phyloP scores from a whole-genome alignment of 345 rosid genomes.

The Eucalyptus curtisii region DNA sequence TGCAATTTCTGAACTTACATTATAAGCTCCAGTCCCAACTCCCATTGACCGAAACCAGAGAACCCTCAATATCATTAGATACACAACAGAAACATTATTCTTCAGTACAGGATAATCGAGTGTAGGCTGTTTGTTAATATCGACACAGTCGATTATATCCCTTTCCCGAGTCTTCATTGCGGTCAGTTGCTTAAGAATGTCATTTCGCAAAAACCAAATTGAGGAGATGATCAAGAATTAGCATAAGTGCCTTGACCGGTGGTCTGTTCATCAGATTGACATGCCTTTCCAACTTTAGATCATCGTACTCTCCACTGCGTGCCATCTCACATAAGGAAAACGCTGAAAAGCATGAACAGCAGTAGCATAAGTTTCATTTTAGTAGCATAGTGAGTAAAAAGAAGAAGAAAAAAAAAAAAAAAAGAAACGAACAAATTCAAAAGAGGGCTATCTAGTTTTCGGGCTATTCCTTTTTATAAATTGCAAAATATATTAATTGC shows the following conservation, averaged over 20 bases:
- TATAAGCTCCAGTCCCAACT: neutral
- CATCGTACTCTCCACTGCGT: neutral
- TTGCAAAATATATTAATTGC: neutral
- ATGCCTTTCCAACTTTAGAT: neutral
- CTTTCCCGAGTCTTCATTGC: neutral
- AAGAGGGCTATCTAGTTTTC: neutral
- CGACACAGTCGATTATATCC: neutral
- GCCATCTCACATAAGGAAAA: neutral
- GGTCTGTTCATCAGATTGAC: neutral
- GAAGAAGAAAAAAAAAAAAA: neutral
- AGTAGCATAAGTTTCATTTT: neutral
- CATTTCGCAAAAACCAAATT: neutral
- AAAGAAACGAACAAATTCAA: neutral
- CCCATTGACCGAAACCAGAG: neutral
- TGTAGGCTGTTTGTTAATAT: neutral
- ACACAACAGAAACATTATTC: neutral
- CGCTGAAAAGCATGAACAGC: fast-evolving
- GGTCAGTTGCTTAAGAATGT: neutral
- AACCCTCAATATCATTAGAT: neutral
- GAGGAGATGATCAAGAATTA: neutral
- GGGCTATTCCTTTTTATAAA: neutral
- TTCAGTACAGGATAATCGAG: neutral
- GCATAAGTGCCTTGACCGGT: neutral
- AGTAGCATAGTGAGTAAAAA: neutral
- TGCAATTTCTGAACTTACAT: neutral